Evolutionary conservation across 306 rosid genomes (phyloP).

Genomic region (Quercus glauca): DNA sequence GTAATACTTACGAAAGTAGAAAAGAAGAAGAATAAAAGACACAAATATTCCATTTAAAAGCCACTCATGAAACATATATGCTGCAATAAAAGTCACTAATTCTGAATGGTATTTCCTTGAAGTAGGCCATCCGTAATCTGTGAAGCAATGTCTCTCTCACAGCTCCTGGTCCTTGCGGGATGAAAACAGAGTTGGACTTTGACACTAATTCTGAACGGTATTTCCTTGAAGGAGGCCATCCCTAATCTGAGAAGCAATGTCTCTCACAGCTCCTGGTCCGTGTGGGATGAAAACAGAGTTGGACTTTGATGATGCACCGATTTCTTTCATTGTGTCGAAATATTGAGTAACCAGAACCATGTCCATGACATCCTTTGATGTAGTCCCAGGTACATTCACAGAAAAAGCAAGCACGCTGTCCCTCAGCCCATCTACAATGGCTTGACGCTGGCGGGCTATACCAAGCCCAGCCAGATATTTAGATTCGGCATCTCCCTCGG

Average conservation of each 20-base stretch:
- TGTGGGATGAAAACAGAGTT: conserved; percentile 54
- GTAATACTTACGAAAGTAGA: neutral
- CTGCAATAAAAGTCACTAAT: neutral
- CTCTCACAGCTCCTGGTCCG: conserved; percentile 55
- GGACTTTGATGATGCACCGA: conserved; percentile 50
- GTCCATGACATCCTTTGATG: conserved; percentile 59
- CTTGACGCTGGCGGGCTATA: conserved; percentile 59
- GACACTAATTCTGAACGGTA: neutral
- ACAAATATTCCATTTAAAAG: too few species aligned
- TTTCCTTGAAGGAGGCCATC: conserved; percentile 52
- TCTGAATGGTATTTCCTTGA: conserved; percentile 23
- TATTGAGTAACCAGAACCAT: conserved; percentile 59
- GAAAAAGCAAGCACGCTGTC: conserved; percentile 60
- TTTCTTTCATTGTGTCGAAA: conserved; percentile 57
- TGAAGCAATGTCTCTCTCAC: conserved; percentile 43
- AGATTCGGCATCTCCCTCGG: conserved; percentile 59
- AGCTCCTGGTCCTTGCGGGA: conserved; percentile 53
- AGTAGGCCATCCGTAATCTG: conserved; percentile 54
- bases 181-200: conserved; percentile 13
- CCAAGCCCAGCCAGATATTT: conserved; percentile 54
- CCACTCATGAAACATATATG: neutral
- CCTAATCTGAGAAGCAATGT: conserved; percentile 47
- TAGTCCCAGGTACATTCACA: conserved; percentile 47
- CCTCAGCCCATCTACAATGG: conserved; percentile 57
- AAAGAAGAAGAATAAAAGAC: neutral